A percentile compares a stretch with the other conserved stretches of the same genome.
Conservation (phyloP, 2,329 filamentous ascomycete species). For the Nectriaceae sp. region DNA sequence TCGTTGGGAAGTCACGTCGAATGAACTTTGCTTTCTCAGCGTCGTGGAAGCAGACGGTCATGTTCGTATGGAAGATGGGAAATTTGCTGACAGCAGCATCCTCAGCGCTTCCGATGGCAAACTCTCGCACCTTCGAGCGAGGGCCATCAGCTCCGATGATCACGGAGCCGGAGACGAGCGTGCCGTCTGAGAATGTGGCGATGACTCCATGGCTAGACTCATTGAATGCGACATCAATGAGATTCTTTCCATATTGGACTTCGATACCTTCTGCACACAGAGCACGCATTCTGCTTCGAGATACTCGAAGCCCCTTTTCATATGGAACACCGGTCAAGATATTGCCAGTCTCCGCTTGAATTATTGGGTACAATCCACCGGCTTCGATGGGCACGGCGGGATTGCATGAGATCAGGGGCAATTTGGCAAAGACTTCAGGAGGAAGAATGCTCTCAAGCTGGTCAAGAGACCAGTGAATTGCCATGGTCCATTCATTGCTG, state of each 20-base stretch:
- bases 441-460: constrained; percentile 18
- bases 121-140: constrained; percentile 20
- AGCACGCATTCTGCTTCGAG: constrained; percentile 21
- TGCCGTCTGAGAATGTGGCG: constrained; percentile 17
- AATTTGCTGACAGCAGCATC: constrained; percentile 24
- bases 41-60: constrained; percentile 24
- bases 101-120: constrained; percentile 16
- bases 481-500: constrained; percentile 28
- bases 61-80: constrained; percentile 27
- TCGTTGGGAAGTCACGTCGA: constrained; percentile 19
- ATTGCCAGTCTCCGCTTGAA: constrained; percentile 21
- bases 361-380: constrained; percentile 22
- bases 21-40: constrained; percentile 21
- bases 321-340: constrained; percentile 20
- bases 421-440: constrained; percentile 13
- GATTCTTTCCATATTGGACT: constrained; percentile 20
- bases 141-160: constrained; percentile 22
- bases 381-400: constrained; percentile 19
- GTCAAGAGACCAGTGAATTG: constrained; percentile 22
- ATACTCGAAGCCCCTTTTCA: constrained; percentile 20
- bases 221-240: constrained; percentile 19
- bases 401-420: constrained; percentile 23
- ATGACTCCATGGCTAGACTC: constrained; percentile 16
- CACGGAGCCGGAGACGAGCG: constrained; percentile 10
- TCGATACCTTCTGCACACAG: constrained; percentile 19